Evolutionary conservation across 805 yeast species (phyloP), one percentile per base, ranked within the genome.

Genomic region (Lipomyces lipofer): DNA sequence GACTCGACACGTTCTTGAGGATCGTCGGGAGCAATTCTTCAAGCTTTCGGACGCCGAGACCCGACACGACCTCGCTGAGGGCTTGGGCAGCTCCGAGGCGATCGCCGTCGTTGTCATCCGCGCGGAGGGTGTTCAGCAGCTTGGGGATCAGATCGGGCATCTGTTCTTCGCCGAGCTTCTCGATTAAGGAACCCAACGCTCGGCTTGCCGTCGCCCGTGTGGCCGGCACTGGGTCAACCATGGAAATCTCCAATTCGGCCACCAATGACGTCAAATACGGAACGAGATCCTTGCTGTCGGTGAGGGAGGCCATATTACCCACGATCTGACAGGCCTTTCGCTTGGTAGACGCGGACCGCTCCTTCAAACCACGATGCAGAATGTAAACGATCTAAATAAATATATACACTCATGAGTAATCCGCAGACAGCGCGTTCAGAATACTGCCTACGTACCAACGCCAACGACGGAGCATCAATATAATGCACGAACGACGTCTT

Each of bases 151-250:
- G 82, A 36, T 81, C 86, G 32, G 99, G 97, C 88, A 94, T 91
- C 63, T 82, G 85, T 44, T 88, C 96, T 72, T 94, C 99, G 52
- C 99, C 99, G 38, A 94, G 77, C 69, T 91, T 92, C 69, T 94
- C 98, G 45, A 95, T 97, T 59, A 94, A 77, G 0, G 97, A 89
- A 63, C 99, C 99, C 48, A 94, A 74, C 0, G 99, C 99, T 72
- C 97, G 83, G 19, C 97, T 91, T 22, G 98, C 98, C 19, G 97
- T 94, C 1, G 98, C 95, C 69, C 98, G 83, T 0, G 99, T 94
- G 39, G 84, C 88, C 29, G 98, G 96, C 49, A 94, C 99, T 1
- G 99, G 99, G 64, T 94, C 99, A 47, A 95, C 97, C 96, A 94
- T 92, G 4, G 98, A 95, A 40, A 80, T 77, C 69, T 94, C 96